These are phyloP conservation scores for Fusarium mexicanum DNA, from an alignment of 2,329 filamentous ascomycete genomes.

Conservation along the genomic window DNA sequence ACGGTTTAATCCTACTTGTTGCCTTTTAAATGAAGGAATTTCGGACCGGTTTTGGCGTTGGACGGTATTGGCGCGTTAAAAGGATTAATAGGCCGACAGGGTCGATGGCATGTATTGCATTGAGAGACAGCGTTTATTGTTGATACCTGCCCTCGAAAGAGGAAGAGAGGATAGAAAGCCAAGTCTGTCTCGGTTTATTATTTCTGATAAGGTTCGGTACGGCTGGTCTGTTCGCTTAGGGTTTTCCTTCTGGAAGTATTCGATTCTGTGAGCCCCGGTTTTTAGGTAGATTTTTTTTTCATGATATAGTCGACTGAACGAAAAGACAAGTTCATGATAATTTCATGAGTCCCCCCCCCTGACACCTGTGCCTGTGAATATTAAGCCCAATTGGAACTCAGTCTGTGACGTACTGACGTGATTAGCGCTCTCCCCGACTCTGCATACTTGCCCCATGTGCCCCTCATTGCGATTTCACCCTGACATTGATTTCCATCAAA, in stretches of 20 bases:
- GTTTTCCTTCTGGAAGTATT: conserved; percentile 28
- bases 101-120: conserved; percentile 26
- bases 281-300: conserved; percentile 34
- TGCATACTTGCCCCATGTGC: conserved; percentile 38
- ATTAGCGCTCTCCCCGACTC: conserved; percentile 25
- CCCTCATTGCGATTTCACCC: conserved; percentile 35
- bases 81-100: conserved; percentile 12
- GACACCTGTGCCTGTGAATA: background rate
- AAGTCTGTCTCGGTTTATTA: conserved; percentile 22
- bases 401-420: conserved; percentile 39
- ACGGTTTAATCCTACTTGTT: conserved; percentile 22
- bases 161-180: conserved; percentile 16
- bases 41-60: conserved; percentile 39
- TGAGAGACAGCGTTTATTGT: conserved; percentile 22
- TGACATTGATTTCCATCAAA: conserved; percentile 13
- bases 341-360: conserved; percentile 14
- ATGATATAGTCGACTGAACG: conserved; percentile 34
- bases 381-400: conserved; percentile 25
- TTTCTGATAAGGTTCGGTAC: conserved; percentile 5
- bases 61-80: conserved; percentile 36
- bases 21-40: conserved; percentile 34
- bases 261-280: conserved; percentile 28
- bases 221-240: conserved; percentile 10
- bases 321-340: conserved; percentile 37
- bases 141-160: conserved; percentile 20